phyloP scores from a whole-genome alignment of 1,139 yeast species.

The Geotrichum bryndzae region DNA sequence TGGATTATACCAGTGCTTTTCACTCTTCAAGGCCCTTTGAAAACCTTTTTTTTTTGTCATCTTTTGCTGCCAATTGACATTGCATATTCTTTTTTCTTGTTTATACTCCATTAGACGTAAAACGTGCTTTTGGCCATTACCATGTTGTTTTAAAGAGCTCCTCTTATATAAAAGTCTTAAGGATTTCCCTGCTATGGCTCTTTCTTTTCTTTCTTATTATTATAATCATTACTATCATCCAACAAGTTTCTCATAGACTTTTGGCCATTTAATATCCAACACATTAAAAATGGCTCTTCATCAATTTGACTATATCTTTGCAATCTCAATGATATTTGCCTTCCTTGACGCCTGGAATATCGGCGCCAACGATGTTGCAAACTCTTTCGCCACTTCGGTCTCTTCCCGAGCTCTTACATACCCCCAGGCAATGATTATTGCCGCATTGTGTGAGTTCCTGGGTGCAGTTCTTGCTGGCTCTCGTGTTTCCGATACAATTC shows the following conservation, averaged over 20 bases:
- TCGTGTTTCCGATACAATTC: conserved; percentile 64
- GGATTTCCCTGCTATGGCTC: background rate
- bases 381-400: conserved; percentile 65
- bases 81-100: background rate
- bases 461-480: conserved; percentile 74
- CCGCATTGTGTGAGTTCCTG: conserved; percentile 61
- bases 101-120: background rate
- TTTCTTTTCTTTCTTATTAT: background rate
- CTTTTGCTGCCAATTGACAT: background rate
- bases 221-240: background rate
- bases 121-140: background rate
- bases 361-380: conserved; percentile 81
- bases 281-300: conserved; percentile 22
- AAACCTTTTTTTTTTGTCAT: background rate
- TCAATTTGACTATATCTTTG: conserved; percentile 30
- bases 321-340: conserved; percentile 56
- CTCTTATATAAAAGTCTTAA: background rate
- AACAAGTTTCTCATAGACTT: background rate
- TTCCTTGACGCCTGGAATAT: conserved; percentile 74
- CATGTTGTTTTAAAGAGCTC: background rate
- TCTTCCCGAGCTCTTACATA: conserved; percentile 63
- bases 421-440: conserved; percentile 70
- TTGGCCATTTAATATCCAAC: background rate
- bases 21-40: background rate
- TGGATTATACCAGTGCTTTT: background rate